phyloP scores from a whole-genome alignment of 495 filamentous ascomycete genomes.

The Aspergillus diversus region DNA sequence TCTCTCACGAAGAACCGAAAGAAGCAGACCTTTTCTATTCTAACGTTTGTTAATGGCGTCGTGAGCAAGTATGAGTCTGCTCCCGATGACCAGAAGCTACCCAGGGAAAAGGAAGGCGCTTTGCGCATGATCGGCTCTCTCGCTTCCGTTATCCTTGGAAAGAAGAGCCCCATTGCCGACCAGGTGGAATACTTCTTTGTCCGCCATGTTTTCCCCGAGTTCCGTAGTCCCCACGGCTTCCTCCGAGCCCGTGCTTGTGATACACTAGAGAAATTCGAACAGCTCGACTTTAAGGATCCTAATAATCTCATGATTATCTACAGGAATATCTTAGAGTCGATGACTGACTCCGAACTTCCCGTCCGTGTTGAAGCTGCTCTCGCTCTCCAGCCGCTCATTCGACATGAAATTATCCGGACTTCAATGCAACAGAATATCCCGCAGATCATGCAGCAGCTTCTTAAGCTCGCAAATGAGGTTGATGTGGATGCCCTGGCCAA shows the following conservation, averaged over 20 bases:
- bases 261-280: conserved; percentile 95
- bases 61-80: conserved; percentile 88
- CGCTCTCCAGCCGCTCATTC: conserved; percentile 91
- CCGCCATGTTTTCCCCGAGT: conserved; percentile 97
- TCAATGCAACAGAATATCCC: conserved; percentile 98
- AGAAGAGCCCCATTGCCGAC: conserved; percentile 96
- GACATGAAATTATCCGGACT: conserved; percentile 89
- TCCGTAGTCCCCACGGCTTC: conserved; percentile 90
- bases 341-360: conserved; percentile 89
- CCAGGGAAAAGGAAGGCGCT: conserved; percentile 94
- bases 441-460: conserved; percentile 98
- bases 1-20: conserved; percentile 91
- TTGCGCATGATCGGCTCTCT: conserved; percentile 96
- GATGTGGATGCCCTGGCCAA: conserved; percentile 95
- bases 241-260: conserved; percentile 94
- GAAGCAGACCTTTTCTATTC: conserved; percentile 92
- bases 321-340: conserved; percentile 93
- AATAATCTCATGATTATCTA: conserved; percentile 95
- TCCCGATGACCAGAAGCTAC: conserved; percentile 83
- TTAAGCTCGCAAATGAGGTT: conserved; percentile 94
- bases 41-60: conserved; percentile 90
- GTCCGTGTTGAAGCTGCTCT: conserved; percentile 94
- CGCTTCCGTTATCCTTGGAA: conserved; percentile 89
- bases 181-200: conserved; percentile 99
- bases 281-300: conserved; percentile 91